Conservation (phyloP, 2,329 filamentous ascomycete genomes). For the Neoascochyta sp. region DNA sequence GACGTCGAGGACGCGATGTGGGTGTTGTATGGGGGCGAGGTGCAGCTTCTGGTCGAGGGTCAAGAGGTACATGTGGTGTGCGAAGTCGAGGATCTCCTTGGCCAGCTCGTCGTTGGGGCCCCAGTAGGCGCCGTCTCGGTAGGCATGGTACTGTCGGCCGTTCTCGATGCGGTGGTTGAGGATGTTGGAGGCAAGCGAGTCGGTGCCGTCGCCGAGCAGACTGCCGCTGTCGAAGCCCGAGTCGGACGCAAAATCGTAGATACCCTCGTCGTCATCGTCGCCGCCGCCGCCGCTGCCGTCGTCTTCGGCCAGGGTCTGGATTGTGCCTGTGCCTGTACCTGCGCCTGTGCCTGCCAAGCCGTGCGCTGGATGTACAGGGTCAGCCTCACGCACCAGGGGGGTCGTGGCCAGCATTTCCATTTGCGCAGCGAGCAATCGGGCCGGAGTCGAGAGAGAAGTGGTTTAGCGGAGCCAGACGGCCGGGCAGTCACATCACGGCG, state of each 20-base stretch:
- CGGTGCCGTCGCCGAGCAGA: conserved; percentile 34
- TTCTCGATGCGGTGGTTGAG: conserved; percentile 38
- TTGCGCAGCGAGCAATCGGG: too few relatives aligned
- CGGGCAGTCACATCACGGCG: too few relatives aligned
- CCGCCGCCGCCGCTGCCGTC: conserved; percentile 2
- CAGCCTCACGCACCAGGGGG: too few relatives aligned
- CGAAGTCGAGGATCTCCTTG: conserved; percentile 45
- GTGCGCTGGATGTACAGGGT: too few relatives aligned
- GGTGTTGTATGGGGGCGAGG: conserved; percentile 32
- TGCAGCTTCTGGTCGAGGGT: conserved; percentile 34
- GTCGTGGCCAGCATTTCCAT: too few relatives aligned
- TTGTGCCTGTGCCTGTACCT: conserved; percentile 5
- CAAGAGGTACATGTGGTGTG: conserved; percentile 39
- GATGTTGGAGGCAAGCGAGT: conserved; percentile 36
- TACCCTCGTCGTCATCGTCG: conserved; percentile 4
- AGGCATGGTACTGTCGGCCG: conserved; percentile 37
- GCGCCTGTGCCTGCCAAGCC: too few relatives aligned
- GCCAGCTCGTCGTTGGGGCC: conserved; percentile 45
- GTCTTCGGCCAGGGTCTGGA: not conserved
- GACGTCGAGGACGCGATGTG: conserved; percentile 31
- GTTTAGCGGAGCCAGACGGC: too few relatives aligned
- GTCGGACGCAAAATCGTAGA: conserved; percentile 23
- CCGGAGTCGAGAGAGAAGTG: too few relatives aligned
- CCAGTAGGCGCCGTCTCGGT: conserved; percentile 38
- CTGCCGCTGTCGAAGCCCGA: conserved; percentile 38